phyloP scores from a whole-genome alignment of 2,329 filamentous ascomycete genomes.

The Hymenoscyphus albidus region DNA sequence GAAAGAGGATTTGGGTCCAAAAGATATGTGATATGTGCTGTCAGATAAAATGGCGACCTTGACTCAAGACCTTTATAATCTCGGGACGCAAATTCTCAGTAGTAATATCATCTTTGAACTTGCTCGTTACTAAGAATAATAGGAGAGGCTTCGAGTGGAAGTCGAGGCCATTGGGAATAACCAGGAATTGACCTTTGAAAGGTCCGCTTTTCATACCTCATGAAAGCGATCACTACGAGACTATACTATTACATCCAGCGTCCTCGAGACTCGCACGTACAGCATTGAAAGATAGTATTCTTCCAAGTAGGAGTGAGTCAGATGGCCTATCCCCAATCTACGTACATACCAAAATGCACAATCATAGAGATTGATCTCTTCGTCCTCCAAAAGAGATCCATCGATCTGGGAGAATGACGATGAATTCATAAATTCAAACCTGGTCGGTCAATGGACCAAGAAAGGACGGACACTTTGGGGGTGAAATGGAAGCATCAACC shows the following conservation, averaged over 20 bases:
- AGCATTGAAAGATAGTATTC: background rate
- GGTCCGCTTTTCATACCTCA: background rate
- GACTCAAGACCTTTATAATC: background rate
- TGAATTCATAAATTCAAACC: constrained; percentile 55
- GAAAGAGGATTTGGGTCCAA: background rate
- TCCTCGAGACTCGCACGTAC: background rate
- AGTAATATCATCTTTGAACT: background rate
- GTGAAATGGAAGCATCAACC: constrained; percentile 45
- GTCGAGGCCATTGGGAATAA: background rate
- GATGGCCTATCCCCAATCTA: background rate
- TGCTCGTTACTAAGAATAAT: background rate
- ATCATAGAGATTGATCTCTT: background rate
- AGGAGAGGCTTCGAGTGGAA: background rate
- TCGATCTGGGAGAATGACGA: constrained; percentile 71
- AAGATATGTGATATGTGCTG: background rate
- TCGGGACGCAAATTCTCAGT: background rate
- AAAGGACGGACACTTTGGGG: constrained; percentile 4
- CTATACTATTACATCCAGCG: background rate
- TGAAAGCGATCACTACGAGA: background rate
- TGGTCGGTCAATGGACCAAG: constrained; percentile 66
- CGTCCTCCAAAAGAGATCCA: constrained; percentile 24
- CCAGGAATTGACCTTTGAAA: background rate
- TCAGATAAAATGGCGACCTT: background rate
- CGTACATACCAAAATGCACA: background rate
- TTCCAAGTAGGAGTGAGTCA: background rate